Evolutionary conservation across 2,329 filamentous ascomycete species (phyloP).

Genomic region (Diatrype stigma): DNA sequence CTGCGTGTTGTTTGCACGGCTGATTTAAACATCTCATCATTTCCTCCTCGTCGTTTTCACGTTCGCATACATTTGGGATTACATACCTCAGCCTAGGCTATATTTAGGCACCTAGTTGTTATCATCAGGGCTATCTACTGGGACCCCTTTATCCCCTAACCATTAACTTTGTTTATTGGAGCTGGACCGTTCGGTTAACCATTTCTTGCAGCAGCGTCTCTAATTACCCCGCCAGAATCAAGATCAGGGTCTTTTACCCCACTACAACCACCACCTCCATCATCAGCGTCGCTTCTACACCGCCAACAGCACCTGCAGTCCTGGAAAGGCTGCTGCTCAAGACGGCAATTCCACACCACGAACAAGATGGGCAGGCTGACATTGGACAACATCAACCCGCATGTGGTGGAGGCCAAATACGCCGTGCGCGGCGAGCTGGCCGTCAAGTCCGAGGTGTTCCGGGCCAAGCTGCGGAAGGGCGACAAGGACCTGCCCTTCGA

Average conservation of each 20-base stretch:
- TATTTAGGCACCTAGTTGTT: too few relatives aligned
- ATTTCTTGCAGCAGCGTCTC: not conserved
- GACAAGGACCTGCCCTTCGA: constrained; percentile 70
- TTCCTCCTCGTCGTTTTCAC: too few relatives aligned
- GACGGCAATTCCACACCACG: constrained; percentile 15
- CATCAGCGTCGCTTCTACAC: constrained; percentile 13
- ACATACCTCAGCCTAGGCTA: too few relatives aligned
- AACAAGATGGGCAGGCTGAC: constrained; percentile 49
- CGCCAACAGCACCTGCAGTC: not conserved
- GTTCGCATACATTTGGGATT: too few relatives aligned
- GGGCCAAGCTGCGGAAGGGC: constrained; percentile 64
- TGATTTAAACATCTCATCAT: not conserved
- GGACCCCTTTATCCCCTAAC: too few relatives aligned
- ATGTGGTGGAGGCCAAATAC: constrained; percentile 85
- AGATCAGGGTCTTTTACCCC: constrained; percentile 17
- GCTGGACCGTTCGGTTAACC: not conserved
- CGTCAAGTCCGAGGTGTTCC: constrained; percentile 87
- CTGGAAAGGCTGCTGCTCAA: constrained; percentile 4
- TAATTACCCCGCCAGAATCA: constrained; percentile 2
- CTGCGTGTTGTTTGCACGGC: not conserved
- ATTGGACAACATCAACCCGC: constrained; percentile 86
- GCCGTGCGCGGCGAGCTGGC: constrained; percentile 95
- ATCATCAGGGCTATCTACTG: too few relatives aligned
- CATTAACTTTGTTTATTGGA: not conserved
- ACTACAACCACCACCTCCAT: too few relatives aligned